These are phyloP conservation scores for Aspergillus quadrilineatus DNA, from an alignment of 2,329 filamentous ascomycete genomes.

Conservation along the genomic window DNA sequence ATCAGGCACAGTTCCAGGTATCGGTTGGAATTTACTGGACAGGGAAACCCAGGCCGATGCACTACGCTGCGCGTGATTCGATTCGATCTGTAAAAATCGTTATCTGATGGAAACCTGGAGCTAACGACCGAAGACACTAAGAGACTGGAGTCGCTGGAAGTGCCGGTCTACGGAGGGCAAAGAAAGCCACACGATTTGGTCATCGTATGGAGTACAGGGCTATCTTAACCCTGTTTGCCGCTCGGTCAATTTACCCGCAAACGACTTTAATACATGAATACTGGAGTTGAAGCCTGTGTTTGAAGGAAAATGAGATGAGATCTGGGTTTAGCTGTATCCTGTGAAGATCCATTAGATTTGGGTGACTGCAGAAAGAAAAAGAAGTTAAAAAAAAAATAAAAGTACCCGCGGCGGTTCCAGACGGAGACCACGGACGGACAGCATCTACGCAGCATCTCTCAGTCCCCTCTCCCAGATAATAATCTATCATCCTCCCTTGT, in stretches of 20 bases:
- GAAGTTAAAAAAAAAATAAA: not conserved
- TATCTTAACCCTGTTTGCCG: slow-evolving; percentile 4
- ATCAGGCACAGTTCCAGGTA: not conserved
- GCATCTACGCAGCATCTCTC: slow-evolving; percentile 11
- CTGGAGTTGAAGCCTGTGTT: not conserved
- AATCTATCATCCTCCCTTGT: not conserved
- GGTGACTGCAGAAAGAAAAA: not conserved
- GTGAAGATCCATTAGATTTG: slow-evolving; percentile 7
- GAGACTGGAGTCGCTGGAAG: not conserved
- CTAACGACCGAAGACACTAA: not conserved
- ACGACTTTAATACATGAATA: not conserved
- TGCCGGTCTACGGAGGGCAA: slow-evolving; percentile 10
- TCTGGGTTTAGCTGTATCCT: not conserved
- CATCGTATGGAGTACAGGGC: not conserved
- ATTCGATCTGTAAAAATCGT: not conserved
- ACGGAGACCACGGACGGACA: slow-evolving; percentile 5
- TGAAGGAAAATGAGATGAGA: not conserved
- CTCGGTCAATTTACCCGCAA: not conserved
- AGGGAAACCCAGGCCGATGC: not conserved
- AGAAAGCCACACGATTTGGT: not conserved
- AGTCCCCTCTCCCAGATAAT: slow-evolving; percentile 3
- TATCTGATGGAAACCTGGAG: slow-evolving; percentile 7
- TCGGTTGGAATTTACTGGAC: not conserved
- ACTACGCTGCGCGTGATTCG: slow-evolving; percentile 1
- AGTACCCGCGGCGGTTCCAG: not conserved